Evolutionary conservation across 345 rosid species (phyloP), one percentile per base, ranked within the genome.

Genomic region (Syzygium aromaticum): DNA sequence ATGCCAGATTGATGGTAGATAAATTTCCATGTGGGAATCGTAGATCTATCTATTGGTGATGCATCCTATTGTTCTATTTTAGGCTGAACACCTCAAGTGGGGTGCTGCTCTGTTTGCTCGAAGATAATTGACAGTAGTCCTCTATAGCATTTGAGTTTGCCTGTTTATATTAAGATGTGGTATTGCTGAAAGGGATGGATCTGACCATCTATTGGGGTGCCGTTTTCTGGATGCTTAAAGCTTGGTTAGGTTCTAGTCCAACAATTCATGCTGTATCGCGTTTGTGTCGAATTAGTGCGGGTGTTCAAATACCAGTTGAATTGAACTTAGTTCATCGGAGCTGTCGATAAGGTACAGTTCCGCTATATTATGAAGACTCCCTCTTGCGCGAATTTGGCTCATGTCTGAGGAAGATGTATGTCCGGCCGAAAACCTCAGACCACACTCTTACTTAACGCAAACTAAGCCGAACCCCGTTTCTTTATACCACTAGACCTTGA

Each of bases 81-180:
- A 7, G 77, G 73, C 4, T 8, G 33, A 61, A 61, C 19, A 59
- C 1, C 27, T 27, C 2, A 59, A 59, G n/a, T n/a, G 27, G 16
- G 64, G 0, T 59, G 30, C 1, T 0, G 27, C 30, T 11, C 30
- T 11, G 7, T 0, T 27, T 59, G 30, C 13, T 25, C 0, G 1
- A 59, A 59, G 30, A 59, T 27, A 11, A 27, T 28, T 59, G 11
- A 2, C 64, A 27, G 11, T 14, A 27, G 7, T 11, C 27, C 30
- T 27, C 64, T 11, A 5, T 59, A 59, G 27, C 28, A 27, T 11
- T 59, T 59, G 64, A 59, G 64, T 59, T 0, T 0, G 30, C 30
- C 30, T 27, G 4, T 14, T 63, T 14, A 14, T 17, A 63, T 14
- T 3, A 8, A 7, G 8, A 28, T 28, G 38, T 63, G 77, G 21